Evolutionary conservation across 352 stramenopile genomes (phyloP).

Genomic region (Blastocystis sp.): DNA sequence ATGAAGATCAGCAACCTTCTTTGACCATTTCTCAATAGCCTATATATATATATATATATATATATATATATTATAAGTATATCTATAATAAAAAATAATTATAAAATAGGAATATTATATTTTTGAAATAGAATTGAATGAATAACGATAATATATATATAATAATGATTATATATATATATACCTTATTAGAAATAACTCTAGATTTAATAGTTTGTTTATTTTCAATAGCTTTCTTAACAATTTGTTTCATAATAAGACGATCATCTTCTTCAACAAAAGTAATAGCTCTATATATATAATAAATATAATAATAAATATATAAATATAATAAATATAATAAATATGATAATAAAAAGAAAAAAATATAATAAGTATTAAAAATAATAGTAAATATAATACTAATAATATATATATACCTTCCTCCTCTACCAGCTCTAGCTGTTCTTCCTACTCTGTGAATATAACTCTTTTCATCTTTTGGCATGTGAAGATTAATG

Average conservation of each 20-base stretch:
- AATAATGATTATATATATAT: not conserved
- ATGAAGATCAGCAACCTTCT: constrained; percentile 36
- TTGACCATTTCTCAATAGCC: constrained; percentile 36
- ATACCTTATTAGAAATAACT: constrained; percentile 37
- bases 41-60: not conserved
- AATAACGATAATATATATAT: no score
- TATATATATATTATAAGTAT: constrained; percentile 13
- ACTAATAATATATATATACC: no score
- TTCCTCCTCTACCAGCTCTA: constrained; percentile 74
- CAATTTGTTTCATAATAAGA: constrained; percentile 76
- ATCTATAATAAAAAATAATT: no score
- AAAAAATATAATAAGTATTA: no score
- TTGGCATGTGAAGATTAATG: constrained; percentile 99
- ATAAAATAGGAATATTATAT: no score
- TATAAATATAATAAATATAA: no score
- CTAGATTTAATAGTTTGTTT: constrained; percentile 52
- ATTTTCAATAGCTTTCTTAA: constrained; percentile 49
- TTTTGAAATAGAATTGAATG: no score
- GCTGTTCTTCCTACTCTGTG: constrained; percentile 92
- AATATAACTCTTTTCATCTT: constrained; percentile 87
- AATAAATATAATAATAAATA: constrained; percentile 38
- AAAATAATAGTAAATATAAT: no score
- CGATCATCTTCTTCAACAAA: constrained; percentile 65
- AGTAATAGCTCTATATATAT: constrained; percentile 58
- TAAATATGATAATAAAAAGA: no score